Conservation (phyloP, 1,284 basidiomycete genomes). For the Hemileia vastatrix region DNA sequence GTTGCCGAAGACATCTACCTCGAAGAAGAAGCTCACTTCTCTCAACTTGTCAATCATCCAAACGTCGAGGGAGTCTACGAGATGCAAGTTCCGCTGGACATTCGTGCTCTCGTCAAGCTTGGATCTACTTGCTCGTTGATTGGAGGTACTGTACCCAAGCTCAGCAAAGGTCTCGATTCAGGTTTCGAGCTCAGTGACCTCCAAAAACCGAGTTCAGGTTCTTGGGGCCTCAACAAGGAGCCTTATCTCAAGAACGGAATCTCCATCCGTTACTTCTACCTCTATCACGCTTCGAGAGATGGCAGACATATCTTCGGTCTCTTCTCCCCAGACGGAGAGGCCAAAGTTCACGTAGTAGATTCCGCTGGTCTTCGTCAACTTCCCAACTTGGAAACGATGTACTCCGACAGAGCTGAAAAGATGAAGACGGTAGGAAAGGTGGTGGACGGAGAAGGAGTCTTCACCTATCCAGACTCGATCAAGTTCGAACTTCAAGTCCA, state of each 20-base stretch:
- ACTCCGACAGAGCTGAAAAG: constrained; percentile 35
- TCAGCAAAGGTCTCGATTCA: constrained; percentile 36
- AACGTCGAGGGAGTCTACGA: constrained; percentile 44
- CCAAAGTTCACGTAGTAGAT: constrained; percentile 40
- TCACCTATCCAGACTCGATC: constrained; percentile 35
- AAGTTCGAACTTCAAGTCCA: constrained; percentile 33
- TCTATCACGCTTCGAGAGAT: constrained; percentile 40
- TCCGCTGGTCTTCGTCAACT: constrained; percentile 39
- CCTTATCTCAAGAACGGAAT: constrained; percentile 35
- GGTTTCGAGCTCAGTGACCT: constrained; percentile 38
- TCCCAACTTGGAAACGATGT: constrained; percentile 39
- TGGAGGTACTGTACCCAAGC: constrained; percentile 25
- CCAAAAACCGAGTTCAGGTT: constrained; percentile 9
- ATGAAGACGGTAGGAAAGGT: too few species aligned
- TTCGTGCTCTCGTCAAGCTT: constrained; percentile 39
- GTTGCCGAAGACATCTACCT: constrained; percentile 37
- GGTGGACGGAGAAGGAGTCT: too few species aligned
- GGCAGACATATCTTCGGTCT: constrained; percentile 38
- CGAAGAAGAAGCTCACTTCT: constrained; percentile 38
- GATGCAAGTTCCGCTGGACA: constrained; percentile 39
- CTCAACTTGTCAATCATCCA: constrained; percentile 39
- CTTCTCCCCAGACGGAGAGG: constrained; percentile 36
- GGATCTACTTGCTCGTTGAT: constrained; percentile 34
- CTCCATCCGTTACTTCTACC: constrained; percentile 37
- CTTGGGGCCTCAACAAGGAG: constrained; percentile 18